Percentiles rank a stretch among this genome's conserved stretches.
Conservation (phyloP, 768 basidiomycete genomes). For the Amylocystis lapponica region DNA sequence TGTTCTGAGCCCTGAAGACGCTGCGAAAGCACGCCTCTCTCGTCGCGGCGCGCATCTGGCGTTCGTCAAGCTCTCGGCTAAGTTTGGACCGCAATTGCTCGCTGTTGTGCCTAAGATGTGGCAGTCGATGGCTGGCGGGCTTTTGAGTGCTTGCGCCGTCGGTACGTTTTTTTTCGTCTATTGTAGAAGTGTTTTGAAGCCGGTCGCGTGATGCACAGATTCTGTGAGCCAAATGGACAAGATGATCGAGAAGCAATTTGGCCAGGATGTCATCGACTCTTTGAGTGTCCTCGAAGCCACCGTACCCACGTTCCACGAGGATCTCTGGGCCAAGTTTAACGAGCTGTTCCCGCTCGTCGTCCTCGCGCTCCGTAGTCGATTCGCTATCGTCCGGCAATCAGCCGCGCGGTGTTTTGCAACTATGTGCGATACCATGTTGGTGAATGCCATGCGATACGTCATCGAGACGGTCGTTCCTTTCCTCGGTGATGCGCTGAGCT, state of each 20-base stretch:
- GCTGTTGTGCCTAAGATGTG: conserved; percentile 89
- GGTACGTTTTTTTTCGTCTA: conserved; percentile 41
- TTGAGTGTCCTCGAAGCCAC: conserved; percentile 85
- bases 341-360: conserved; percentile 74
- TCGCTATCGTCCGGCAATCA: conserved; percentile 84
- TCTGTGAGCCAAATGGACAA: conserved; percentile 53
- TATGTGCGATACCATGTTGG: conserved; percentile 80
- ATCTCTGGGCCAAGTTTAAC: conserved; percentile 62
- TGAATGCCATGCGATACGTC: conserved; percentile 84
- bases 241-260: conserved; percentile 64
- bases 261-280: conserved; percentile 90
- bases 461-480: conserved; percentile 79
- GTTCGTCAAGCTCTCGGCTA: conserved; percentile 68
- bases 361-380: conserved; percentile 76
- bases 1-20: conserved; percentile 47
- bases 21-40: conserved; percentile 60
- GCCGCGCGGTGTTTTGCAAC: conserved; percentile 86
- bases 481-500: conserved; percentile 69
- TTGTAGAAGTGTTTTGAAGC: neutral
- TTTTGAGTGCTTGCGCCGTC: conserved; percentile 58
- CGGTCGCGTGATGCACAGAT: too few relatives aligned
- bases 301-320: conserved; percentile 65
- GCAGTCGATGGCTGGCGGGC: conserved; percentile 82
- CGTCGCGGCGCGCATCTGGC: conserved; percentile 83
- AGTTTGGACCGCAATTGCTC: conserved; percentile 70